Percentiles rank a stretch among this genome's conserved stretches.
phyloP scores from a whole-genome alignment of 1,284 basidiomycete genomes.

The Coriolopsis trogii region DNA sequence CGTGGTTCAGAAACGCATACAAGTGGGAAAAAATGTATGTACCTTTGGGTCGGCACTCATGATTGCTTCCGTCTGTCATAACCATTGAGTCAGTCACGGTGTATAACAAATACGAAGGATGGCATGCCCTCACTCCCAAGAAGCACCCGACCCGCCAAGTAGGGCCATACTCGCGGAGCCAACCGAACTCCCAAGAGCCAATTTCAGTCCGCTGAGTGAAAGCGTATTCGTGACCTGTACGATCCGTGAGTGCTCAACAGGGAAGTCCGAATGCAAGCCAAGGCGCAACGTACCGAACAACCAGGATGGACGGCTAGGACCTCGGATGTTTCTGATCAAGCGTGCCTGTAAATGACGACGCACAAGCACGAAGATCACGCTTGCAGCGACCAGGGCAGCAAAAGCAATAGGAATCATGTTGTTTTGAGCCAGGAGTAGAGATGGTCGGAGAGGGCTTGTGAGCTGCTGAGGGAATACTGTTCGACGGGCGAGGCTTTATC shows the following conservation, averaged over 20 bases:
- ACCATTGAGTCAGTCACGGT: background rate
- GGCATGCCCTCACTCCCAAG: slow-evolving; percentile 21
- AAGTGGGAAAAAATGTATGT: background rate
- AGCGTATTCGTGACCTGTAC: slow-evolving; percentile 17
- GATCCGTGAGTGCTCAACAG: background rate
- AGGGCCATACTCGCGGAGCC: slow-evolving; percentile 22
- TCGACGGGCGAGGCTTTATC: too few species aligned
- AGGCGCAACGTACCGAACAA: background rate
- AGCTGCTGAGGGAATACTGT: too few species aligned
- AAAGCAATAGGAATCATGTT: too few species aligned
- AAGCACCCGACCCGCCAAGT: slow-evolving; percentile 20
- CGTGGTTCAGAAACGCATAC: background rate
- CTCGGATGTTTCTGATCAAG: background rate
- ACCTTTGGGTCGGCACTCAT: slow-evolving; percentile 21
- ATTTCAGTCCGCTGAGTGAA: slow-evolving; percentile 20
- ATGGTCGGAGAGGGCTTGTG: too few species aligned
- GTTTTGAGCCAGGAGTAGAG: too few species aligned
- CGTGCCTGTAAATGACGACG: too few species aligned
- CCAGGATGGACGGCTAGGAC: background rate
- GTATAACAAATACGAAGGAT: background rate
- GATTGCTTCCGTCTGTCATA: background rate
- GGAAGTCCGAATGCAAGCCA: background rate
- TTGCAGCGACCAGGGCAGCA: too few species aligned
- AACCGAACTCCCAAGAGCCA: slow-evolving; percentile 25
- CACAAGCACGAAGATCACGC: too few species aligned